Percentiles rank a stretch among this genome's conserved stretches.
phyloP scores from a whole-genome alignment of 352 stramenopile species.

The Pythium brachiatum region DNA sequence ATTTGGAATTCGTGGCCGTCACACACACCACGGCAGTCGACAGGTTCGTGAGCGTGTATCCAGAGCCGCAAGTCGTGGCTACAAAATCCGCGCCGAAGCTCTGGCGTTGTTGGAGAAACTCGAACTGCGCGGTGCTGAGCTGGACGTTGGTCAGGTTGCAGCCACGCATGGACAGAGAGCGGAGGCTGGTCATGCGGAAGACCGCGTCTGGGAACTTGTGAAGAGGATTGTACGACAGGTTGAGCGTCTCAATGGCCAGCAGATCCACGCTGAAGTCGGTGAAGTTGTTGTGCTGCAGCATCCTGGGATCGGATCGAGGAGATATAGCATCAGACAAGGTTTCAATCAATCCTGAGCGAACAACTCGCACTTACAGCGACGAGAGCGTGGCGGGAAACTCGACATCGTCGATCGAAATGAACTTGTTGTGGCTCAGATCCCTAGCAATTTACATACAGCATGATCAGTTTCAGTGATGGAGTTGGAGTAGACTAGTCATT shows the following conservation, averaged over 20 bases:
- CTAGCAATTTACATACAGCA: too few relatives aligned
- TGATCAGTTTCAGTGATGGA: too few relatives aligned
- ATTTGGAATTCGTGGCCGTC: too few relatives aligned
- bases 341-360: too few relatives aligned
- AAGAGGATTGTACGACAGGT: conserved; percentile 47
- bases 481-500: too few relatives aligned
- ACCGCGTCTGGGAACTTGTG: conserved; percentile 42
- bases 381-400: too few relatives aligned
- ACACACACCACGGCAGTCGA: background rate
- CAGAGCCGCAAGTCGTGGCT: conserved; percentile 30
- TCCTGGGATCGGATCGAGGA: too few relatives aligned
- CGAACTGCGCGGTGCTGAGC: conserved; percentile 36
- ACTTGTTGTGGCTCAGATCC: too few relatives aligned
- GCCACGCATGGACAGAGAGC: conserved; percentile 40
- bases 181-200: conserved; percentile 44
- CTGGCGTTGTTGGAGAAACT: conserved; percentile 39
- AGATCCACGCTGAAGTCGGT: background rate
- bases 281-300: conserved; percentile 6
- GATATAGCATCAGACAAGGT: too few relatives aligned
- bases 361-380: too few relatives aligned
- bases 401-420: too few relatives aligned
- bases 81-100: conserved; percentile 44
- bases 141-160: conserved; percentile 60
- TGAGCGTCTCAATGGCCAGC: conserved; percentile 20
- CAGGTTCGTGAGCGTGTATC: conserved; percentile 10